phyloP scores from a whole-genome alignment of 148 eudicot species.

The Vaccinium macrocarpon region DNA sequence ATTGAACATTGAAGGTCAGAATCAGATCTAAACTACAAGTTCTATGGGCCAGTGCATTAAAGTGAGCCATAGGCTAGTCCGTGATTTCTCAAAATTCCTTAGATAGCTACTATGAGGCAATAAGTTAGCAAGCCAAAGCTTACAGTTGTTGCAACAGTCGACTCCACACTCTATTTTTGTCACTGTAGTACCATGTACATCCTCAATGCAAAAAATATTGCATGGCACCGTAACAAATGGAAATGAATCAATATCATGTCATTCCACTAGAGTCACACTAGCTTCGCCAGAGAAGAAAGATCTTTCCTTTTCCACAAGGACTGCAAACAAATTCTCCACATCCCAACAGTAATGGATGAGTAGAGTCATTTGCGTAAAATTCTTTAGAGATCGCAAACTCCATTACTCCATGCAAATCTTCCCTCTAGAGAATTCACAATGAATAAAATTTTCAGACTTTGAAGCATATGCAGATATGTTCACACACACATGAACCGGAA shows the following conservation, averaged over 20 bases:
- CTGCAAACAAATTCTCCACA: slow-evolving; percentile 48
- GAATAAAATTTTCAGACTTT: neutral
- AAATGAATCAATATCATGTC: slow-evolving; percentile 23
- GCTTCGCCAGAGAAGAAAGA: slow-evolving; percentile 49
- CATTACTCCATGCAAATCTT: slow-evolving; percentile 59
- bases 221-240: slow-evolving; percentile 36
- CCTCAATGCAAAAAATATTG: slow-evolving; percentile 58
- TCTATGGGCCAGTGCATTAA: too few relatives aligned
- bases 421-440: slow-evolving; percentile 31
- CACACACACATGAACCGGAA: too few relatives aligned
- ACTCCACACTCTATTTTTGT: slow-evolving; percentile 72
- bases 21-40: too few relatives aligned
- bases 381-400: slow-evolving; percentile 53
- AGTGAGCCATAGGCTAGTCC: too few relatives aligned
- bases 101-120: too few relatives aligned
- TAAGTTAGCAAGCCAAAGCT: slow-evolving; percentile 21
- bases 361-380: slow-evolving; percentile 63
- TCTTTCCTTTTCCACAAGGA: slow-evolving; percentile 55
- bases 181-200: slow-evolving; percentile 34
- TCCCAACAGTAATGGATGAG: slow-evolving; percentile 75
- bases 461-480: neutral
- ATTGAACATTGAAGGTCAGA: too few relatives aligned
- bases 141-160: slow-evolving; percentile 62
- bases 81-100: too few relatives aligned
- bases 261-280: slow-evolving; percentile 37